Evolutionary conservation across 352 stramenopile species (phyloP), one percentile per base, ranked within the genome.

Genomic region (Phytophthora pini): DNA sequence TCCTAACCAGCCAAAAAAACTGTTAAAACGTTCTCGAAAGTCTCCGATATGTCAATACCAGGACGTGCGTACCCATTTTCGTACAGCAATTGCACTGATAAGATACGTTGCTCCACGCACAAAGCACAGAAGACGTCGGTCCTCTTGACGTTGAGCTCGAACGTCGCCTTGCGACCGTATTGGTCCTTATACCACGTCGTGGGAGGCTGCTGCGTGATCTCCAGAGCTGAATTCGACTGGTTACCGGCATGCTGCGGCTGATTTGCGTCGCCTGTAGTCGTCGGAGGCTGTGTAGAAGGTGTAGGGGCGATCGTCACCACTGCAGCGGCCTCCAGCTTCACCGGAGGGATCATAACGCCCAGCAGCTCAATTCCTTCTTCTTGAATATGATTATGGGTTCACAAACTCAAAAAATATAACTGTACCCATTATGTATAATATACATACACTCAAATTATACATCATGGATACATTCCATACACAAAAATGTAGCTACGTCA

Each of bases 101-200:
- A 60, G 52, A 89, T 72, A 29, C 79, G 68, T 56, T 88, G 82
- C 13, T 84, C 76, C 2, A 56, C 59, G 34, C 85, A 93, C 17
- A 77, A 62, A 0, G 27, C 51, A 46, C 85, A 93, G 39, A 68
- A 57, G 10, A 31, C 32, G 4, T 56, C 24, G 0, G 73, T 51
- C 9, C 81, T 66, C 22, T 70, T 63, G 40, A 93, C 72, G 3
- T 51, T 57, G 5, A 93, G 17, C 9, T 85, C 68, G 53, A 92
- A 93, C 34, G 82, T 93, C 20, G 81, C 85, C 56, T 90, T 92
- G 40, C 84, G 82, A 1, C 84, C 84, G 47, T 82, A 89, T 70
- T 93, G 84, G 63, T 93, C 84, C 60, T 93, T 93, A 70, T 91
- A 93, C 82, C 82, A 93, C 31, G 69, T 84, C 34, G 70, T 55